Evolutionary conservation across 805 yeast genomes (phyloP).

Genomic region (Priceomyces haplophilus): DNA sequence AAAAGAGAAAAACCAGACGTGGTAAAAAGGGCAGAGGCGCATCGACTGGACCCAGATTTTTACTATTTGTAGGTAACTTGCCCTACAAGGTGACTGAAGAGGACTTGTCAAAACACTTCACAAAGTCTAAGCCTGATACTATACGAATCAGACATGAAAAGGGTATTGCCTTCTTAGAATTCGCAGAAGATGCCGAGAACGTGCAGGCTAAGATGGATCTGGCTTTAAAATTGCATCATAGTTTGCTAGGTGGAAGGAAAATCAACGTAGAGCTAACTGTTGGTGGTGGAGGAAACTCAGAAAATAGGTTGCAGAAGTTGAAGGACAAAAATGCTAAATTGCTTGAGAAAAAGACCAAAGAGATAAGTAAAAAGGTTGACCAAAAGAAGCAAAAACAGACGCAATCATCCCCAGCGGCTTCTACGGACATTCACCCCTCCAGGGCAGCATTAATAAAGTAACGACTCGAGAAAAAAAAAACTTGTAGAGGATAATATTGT

Average conservation of each 20-base stretch:
- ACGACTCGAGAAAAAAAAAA: not conserved
- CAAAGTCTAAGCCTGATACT: constrained; percentile 66
- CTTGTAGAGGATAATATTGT: not conserved
- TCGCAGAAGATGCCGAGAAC: constrained; percentile 53
- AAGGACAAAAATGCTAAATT: constrained; percentile 75
- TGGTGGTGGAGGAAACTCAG: constrained; percentile 96
- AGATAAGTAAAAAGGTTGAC: constrained; percentile 56
- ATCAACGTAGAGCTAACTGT: constrained; percentile 96
- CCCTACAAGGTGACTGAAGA: constrained; percentile 68
- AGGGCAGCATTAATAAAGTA: constrained; percentile 51
- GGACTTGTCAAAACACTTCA: constrained; percentile 69
- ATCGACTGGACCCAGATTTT: constrained; percentile 60
- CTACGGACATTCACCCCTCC: constrained; percentile 55
- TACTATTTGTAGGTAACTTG: constrained; percentile 86
- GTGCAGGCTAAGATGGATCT: constrained; percentile 78
- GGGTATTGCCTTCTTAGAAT: constrained; percentile 92
- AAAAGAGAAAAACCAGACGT: constrained; percentile 73
- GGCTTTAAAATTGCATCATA: constrained; percentile 82
- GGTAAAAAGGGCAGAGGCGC: constrained; percentile 70
- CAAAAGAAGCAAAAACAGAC: constrained; percentile 18
- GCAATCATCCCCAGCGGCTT: not conserved
- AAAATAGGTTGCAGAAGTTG: constrained; percentile 61
- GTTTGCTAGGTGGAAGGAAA: constrained; percentile 63
- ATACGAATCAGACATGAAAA: constrained; percentile 78
- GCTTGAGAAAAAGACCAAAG: constrained; percentile 39